phyloP scores from a whole-genome alignment of 2,329 filamentous ascomycete genomes.

The Paraphaeosphaeria minitans region DNA sequence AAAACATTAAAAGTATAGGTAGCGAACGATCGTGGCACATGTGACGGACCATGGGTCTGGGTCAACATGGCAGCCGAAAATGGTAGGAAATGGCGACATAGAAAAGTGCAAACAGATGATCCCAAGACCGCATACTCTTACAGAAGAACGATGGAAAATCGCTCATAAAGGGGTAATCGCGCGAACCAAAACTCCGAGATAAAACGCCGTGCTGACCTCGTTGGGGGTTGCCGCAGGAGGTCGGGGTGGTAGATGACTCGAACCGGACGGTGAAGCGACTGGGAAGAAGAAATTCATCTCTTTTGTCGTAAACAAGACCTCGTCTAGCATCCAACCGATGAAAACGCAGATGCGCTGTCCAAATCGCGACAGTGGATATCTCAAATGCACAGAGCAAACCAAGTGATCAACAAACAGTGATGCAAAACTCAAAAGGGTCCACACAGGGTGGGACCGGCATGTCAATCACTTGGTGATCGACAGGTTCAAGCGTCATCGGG shows the following conservation, averaged over 20 bases:
- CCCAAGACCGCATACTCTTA: constrained; percentile 34
- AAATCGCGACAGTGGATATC: constrained; percentile 45
- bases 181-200: constrained; percentile 24
- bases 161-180: constrained; percentile 36
- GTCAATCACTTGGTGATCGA: constrained; percentile 33
- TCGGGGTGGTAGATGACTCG: constrained; percentile 26
- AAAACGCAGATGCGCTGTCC: constrained; percentile 28
- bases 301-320: constrained; percentile 28
- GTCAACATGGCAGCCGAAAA: constrained; percentile 17
- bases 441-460: constrained; percentile 15
- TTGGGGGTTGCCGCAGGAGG: constrained; percentile 1
- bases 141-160: constrained; percentile 30
- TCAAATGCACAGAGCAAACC: constrained; percentile 36
- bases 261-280: constrained; percentile 35
- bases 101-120: constrained; percentile 8
- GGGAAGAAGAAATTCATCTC: constrained; percentile 40
- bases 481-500: constrained; percentile 51
- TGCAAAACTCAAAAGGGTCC: constrained; percentile 15
- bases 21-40: constrained; percentile 42
- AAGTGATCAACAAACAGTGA: constrained; percentile 26
- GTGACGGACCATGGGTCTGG: constrained; percentile 21
- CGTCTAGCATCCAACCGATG: constrained; percentile 30
- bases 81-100: constrained; percentile 11
- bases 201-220: constrained; percentile 16
- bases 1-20: constrained; percentile 44